A percentile compares a stretch with the other conserved stretches of the same genome.
These are phyloP conservation scores for Rhodomyrtus tomentosa DNA, from an alignment of 345 rosid species.

Conservation along the genomic window DNA sequence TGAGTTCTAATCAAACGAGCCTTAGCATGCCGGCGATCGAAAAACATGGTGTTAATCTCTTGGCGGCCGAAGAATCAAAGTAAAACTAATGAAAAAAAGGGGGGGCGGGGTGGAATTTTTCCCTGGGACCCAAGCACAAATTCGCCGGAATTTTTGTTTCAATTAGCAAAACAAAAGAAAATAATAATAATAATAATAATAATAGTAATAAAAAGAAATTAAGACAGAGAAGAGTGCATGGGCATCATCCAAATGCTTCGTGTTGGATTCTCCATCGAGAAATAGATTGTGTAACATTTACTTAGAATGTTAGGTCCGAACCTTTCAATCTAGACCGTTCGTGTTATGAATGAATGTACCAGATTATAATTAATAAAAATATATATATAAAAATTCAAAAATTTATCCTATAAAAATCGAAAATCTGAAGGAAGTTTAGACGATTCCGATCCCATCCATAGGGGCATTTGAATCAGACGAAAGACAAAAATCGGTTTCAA, in stretches of 20 bases:
- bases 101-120: rapidly evolving
- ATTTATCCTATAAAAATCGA: too few species aligned
- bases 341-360: too few species aligned
- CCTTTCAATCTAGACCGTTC: too few species aligned
- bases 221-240: neutral
- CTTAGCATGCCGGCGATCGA: neutral
- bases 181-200: neutral
- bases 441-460: too few species aligned
- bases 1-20: neutral
- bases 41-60: neutral
- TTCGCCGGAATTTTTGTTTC: neutral
- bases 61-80: neutral
- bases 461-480: too few species aligned
- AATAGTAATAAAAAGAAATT: too few species aligned
- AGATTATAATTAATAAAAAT: too few species aligned
- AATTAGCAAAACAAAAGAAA: neutral
- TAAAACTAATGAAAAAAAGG: rapidly evolving
- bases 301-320: too few species aligned
- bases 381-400: too few species aligned
- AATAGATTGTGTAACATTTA: too few species aligned
- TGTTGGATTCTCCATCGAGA: neutral
- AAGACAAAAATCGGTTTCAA: neutral
- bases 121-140: neutral
- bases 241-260: neutral
- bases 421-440: too few species aligned